phyloP scores from a whole-genome alignment of 2,329 filamentous ascomycete species.

The Fusarium sp. region DNA sequence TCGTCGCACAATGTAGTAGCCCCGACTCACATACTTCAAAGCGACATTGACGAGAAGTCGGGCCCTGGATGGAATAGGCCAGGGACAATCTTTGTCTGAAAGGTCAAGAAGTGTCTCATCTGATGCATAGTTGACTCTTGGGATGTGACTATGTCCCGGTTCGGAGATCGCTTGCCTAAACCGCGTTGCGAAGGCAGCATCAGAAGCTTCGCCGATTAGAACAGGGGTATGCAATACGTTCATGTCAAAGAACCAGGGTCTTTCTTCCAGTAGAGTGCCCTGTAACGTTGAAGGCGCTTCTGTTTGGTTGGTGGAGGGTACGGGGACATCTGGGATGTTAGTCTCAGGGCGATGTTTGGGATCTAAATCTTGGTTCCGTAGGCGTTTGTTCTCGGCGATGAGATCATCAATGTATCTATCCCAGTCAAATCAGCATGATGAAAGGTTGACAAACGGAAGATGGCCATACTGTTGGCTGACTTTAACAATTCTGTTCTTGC shows the following conservation, averaged over 20 bases:
- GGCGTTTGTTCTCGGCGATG: conserved; percentile 51
- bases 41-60: conserved; percentile 53
- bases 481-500: conserved; percentile 51
- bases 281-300: conserved; percentile 32
- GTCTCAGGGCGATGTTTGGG: conserved; percentile 35
- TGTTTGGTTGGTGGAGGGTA: conserved; percentile 7
- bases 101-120: conserved; percentile 49
- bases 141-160: conserved; percentile 50
- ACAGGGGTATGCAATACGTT: conserved; percentile 52
- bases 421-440: not conserved
- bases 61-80: conserved; percentile 54
- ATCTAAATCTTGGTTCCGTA: conserved; percentile 34
- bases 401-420: conserved; percentile 53
- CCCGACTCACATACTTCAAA: conserved; percentile 54
- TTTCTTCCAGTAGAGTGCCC: conserved; percentile 40
- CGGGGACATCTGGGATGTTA: conserved; percentile 22
- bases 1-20: conserved; percentile 58
- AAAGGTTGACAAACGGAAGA: fast-evolving
- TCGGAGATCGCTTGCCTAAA: conserved; percentile 53
- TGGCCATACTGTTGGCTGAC: conserved; percentile 49
- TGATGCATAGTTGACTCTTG: conserved; percentile 51
- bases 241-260: conserved; percentile 54
- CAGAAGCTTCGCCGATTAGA: conserved; percentile 54
- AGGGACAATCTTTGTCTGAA: conserved; percentile 50
- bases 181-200: conserved; percentile 54